A percentile compares a stretch with the other conserved stretches of the same genome.
These are phyloP conservation scores for Termitomyces bulborhizus DNA, from an alignment of 768 basidiomycete genomes.

Conservation along the genomic window DNA sequence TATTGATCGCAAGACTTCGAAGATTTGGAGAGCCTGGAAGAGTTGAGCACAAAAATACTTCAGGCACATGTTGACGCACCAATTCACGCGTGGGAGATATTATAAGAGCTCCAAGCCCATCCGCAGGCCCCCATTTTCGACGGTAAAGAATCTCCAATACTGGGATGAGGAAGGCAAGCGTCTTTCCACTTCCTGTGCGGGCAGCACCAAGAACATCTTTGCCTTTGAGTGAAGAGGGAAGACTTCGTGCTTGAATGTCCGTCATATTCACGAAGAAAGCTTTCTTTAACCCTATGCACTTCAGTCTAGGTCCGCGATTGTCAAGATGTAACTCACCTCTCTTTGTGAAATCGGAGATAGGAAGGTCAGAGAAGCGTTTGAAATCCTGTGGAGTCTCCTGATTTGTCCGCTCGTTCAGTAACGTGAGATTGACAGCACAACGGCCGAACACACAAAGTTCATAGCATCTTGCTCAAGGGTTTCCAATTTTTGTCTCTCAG, in stretches of 20 bases:
- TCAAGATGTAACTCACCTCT: conserved; percentile 38
- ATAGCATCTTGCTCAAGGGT: conserved; percentile 41
- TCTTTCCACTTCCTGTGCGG: conserved; percentile 93
- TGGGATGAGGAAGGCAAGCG: conserved; percentile 92
- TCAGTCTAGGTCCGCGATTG: not conserved
- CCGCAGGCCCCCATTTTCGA: conserved; percentile 89
- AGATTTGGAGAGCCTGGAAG: conserved; percentile 90
- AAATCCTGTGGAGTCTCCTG: conserved; percentile 49
- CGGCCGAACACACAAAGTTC: conserved; percentile 35
- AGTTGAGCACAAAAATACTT: not conserved
- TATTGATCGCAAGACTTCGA: conserved; percentile 90
- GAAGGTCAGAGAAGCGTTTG: conserved; percentile 64
- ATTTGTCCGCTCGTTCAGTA: conserved; percentile 1
- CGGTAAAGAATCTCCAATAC: conserved; percentile 86
- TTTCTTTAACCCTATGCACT: conserved; percentile 68
- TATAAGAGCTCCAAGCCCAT: conserved; percentile 87
- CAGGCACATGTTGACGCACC: conserved; percentile 35
- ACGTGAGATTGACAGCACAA: not conserved
- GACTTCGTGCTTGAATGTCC: conserved; percentile 85
- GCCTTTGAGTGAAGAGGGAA: conserved; percentile 88
- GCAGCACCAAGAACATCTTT: conserved; percentile 97
- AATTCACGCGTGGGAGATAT: conserved; percentile 93
- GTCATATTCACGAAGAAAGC: conserved; percentile 86
- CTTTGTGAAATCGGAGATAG: conserved; percentile 72
- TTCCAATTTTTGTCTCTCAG: conserved; percentile 46